Evolutionary conservation across 192 early-diverging fungal genomes (phyloP), one percentile per base, ranked within the genome.

Genomic region (Dissophora globulifera): DNA sequence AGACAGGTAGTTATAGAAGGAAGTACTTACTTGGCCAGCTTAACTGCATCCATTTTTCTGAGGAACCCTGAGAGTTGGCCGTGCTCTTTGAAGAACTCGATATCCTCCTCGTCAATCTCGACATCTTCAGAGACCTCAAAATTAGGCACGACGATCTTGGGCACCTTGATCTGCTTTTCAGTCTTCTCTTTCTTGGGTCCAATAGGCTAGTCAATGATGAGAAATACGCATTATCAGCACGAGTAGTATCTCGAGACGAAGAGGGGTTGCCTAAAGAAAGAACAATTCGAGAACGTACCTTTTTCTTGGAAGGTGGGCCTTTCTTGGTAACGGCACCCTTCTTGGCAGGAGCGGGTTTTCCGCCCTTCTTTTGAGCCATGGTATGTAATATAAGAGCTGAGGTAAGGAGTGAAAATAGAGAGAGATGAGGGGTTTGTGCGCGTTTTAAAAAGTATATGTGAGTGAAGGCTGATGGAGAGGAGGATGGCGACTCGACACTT

Each of bases 71-170:
- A 78, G 59, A 83, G 82, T 23, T 70, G 78, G 23, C 87, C 82
- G 61, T 91, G 87, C 58, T 93, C 89, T 11, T 85, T 82, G 47
- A 94, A 85, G 42, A 94, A 85, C 35, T 87, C 87, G 58, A 92
- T 59, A 79, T 94, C 93, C 41, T 92, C 86, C 25, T 93, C 91
- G 40, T 84, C 88, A 26, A 94, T 62, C 17, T 79, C 79, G 32
- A 88, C 51, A 58, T 93, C 92, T 15, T 90, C 83, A 20, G 85
- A 78, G 25, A 81, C 83, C 23, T 84, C 82, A 50, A 71, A 51
- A 60, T 67, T 72, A 12, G 81, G 83, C n/a, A 61, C 64, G 2
- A 80, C 64, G 22, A 80, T 50, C 55, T 80, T 80, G 49, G 69
- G 65, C 16, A 80, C 65, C 40, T 74, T 80, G 58, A 67, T 63